phyloP scores from a whole-genome alignment of 2,329 filamentous ascomycete genomes.

The Trichoderma guizhouense region DNA sequence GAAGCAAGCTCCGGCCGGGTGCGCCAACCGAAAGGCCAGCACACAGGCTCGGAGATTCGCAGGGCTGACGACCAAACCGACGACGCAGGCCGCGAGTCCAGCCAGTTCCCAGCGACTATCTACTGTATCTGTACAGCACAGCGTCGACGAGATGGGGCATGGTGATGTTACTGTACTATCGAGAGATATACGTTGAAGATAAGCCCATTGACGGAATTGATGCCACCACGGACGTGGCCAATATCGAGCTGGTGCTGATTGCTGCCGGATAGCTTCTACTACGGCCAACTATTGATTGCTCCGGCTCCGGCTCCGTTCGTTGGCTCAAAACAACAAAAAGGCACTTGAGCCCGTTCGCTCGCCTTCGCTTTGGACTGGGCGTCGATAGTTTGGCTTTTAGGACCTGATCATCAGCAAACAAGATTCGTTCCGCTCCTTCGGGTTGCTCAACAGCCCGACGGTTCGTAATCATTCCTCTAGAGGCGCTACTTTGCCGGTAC shows the following conservation, averaged over 20 bases:
- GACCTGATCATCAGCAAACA: background rate
- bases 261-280: background rate
- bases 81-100: slow-evolving; percentile 10
- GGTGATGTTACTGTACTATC: background rate
- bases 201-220: background rate
- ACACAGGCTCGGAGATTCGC: slow-evolving; percentile 4
- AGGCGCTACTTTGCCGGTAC: background rate
- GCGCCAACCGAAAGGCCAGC: slow-evolving; percentile 16
- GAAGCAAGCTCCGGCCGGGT: background rate
- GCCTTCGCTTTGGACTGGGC: background rate
- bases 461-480: slow-evolving; percentile 11
- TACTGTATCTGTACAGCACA: background rate
- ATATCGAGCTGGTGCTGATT: background rate
- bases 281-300: background rate
- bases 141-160: background rate
- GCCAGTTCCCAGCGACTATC: background rate
- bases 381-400: background rate
- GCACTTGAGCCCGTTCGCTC: background rate
- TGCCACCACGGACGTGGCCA: background rate
- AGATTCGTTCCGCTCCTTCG: slow-evolving; percentile 2
- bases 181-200: background rate
- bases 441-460: slow-evolving; percentile 6
- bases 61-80: slow-evolving; percentile 24
- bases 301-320: background rate
- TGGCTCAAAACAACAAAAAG: background rate